phyloP scores from a whole-genome alignment of 225 moss, liverwort and hornwort species.

The Thuidium tamariscinum region DNA sequence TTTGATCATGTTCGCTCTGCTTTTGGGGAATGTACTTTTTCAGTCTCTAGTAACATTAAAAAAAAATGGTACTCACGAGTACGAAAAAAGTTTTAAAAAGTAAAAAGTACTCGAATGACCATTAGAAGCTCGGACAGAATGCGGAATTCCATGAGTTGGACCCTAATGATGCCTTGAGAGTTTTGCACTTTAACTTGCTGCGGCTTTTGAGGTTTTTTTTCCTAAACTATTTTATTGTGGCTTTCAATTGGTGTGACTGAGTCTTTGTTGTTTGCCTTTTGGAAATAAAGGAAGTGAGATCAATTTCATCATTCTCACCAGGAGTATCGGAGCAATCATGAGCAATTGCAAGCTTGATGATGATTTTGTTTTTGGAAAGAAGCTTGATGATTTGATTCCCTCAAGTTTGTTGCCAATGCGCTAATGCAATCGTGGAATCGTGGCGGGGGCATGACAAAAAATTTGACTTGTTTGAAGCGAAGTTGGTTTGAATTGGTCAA shows the following conservation, averaged over 20 bases:
- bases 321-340: not conserved
- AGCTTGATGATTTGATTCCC: not conserved
- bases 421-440: not conserved
- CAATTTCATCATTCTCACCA: not conserved
- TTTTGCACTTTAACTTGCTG: too few relatives aligned
- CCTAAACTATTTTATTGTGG: too few relatives aligned
- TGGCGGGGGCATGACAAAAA: not conserved
- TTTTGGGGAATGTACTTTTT: not conserved
- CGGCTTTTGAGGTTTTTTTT: too few relatives aligned
- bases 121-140: rapidly evolving
- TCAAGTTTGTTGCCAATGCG: not conserved
- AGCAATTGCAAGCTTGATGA: not conserved
- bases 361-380: too few relatives aligned
- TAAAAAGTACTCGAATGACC: not conserved
- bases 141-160: not conserved
- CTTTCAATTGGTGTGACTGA: not conserved
- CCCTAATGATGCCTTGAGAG: not conserved
- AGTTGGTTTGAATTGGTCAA: not conserved
- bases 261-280: not conserved
- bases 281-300: not conserved
- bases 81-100: too few relatives aligned
- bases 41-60: not conserved
- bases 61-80: not conserved
- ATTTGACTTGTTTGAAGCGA: not conserved
- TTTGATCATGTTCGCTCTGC: not conserved